Conservation (phyloP, 768 basidiomycete genomes). For the Mycena polygramma region DNA sequence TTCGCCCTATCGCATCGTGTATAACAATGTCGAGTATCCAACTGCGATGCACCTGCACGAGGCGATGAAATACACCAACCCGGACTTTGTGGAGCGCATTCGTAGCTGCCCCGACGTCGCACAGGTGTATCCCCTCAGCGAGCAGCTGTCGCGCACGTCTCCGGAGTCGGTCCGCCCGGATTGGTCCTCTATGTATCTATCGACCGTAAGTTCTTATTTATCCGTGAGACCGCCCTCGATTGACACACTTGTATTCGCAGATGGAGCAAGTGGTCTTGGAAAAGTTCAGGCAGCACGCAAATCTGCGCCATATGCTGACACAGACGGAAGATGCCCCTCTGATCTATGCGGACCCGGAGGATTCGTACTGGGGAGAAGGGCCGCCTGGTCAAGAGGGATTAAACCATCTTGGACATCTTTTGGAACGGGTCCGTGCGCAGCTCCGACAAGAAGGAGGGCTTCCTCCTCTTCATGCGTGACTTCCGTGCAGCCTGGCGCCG, state of each 20-base stretch:
- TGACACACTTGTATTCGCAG: conserved; percentile 49
- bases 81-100: conserved; percentile 70
- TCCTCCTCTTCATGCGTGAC: background rate
- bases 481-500: background rate
- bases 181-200: conserved; percentile 67
- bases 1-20: conserved; percentile 73
- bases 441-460: conserved; percentile 22
- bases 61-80: conserved; percentile 74
- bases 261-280: conserved; percentile 76
- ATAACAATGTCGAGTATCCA: conserved; percentile 68
- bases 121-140: conserved; percentile 50
- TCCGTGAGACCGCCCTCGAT: background rate
- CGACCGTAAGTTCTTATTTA: conserved; percentile 56
- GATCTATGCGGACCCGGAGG: conserved; percentile 66
- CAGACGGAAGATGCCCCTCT: conserved; percentile 64
- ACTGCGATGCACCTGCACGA: conserved; percentile 84
- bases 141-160: conserved; percentile 43
- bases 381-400: conserved; percentile 52
- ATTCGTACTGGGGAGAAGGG: conserved; percentile 80
- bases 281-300: conserved; percentile 81
- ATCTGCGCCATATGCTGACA: conserved; percentile 67
- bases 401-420: conserved; percentile 31
- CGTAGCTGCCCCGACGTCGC: conserved; percentile 52
- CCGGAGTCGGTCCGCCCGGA: conserved; percentile 60
- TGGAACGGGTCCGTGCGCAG: conserved; percentile 24